Evolutionary conservation across 148 eudicot genomes (phyloP), one percentile per base, ranked within the genome.

Genomic region (Silene latifolia): DNA sequence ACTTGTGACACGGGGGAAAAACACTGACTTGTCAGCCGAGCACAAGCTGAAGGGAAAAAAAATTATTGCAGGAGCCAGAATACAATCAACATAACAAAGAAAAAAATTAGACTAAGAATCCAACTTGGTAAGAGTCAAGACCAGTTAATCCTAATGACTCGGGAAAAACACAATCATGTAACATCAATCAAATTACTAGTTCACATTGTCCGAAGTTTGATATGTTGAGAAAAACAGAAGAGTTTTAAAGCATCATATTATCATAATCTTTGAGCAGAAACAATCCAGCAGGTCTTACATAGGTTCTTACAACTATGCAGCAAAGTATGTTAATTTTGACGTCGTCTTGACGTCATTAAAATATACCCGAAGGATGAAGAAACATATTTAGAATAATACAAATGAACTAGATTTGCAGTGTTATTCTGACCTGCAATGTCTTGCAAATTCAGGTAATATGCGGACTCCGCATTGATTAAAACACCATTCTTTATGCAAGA

Each of bases 31-130:
- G 89, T 89, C 67, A 94, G 72, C 48, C 98, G 97, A 67, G 97
- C 96, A 84, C 98, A 94, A 66, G 88, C 97, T 48, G 97, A 89
- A 57, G 98, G 91, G 82, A n/a, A n/a, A 94, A 71, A 94, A 87
- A 79, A 94, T 89, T 75, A 91, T 91, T 25, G 96, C 93, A 12
- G 97, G 97, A 64, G 88, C 91, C 97, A 91, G 88, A 76, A 84
- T 5, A 47, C 21, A 51, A 7, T 80, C 72, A 29, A 78, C 10
- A 39, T 14, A 77, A 51, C 57, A 62, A 39, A 48, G 18, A 76
- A 25, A 53, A 74, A 57, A 32, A 53, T 72, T 15, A 47, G 54
- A 24, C 44, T 15, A 39, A 3, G 57, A 10, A 46, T 14, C 20
- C 7, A 18, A 69, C 27, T 19, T n/a, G 32, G 1, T 39, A n/a